Evolutionary conservation across 2,329 filamentous ascomycete genomes (phyloP).

Genomic region (Apiospora pterosperma): DNA sequence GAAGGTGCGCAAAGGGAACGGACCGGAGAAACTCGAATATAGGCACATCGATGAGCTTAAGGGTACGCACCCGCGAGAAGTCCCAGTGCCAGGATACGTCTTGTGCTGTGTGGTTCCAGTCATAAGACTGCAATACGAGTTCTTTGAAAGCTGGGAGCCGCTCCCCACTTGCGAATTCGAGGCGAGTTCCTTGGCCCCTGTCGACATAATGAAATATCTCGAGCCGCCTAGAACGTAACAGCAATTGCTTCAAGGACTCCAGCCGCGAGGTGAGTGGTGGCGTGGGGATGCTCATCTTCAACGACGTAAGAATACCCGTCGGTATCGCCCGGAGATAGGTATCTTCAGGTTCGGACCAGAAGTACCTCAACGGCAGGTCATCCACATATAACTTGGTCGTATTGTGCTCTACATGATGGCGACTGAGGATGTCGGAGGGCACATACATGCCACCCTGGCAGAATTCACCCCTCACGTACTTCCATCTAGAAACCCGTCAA

Average conservation of each 20-base stretch:
- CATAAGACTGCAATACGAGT: slow-evolving; percentile 42
- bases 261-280: slow-evolving; percentile 39
- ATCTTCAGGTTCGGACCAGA: slow-evolving; percentile 29
- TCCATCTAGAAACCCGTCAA: slow-evolving; percentile 30
- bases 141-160: slow-evolving; percentile 39
- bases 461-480: slow-evolving; percentile 29
- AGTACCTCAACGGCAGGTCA: slow-evolving; percentile 36
- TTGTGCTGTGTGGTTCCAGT: slow-evolving; percentile 41
- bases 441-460: slow-evolving; percentile 29
- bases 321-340: slow-evolving; percentile 37
- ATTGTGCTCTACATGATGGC: slow-evolving; percentile 23
- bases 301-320: slow-evolving; percentile 33
- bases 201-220: slow-evolving; percentile 41
- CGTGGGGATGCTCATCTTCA: slow-evolving; percentile 36
- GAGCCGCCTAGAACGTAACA: slow-evolving; percentile 32
- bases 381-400: slow-evolving; percentile 36
- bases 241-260: slow-evolving; percentile 38
- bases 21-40: slow-evolving; percentile 41
- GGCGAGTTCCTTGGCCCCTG: slow-evolving; percentile 41
- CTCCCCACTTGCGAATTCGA: slow-evolving; percentile 36
- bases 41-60: slow-evolving; percentile 42
- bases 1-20: slow-evolving; percentile 33
- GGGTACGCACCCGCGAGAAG: slow-evolving; percentile 37
- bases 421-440: slow-evolving; percentile 35
- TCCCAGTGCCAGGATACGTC: slow-evolving; percentile 42